These are phyloP conservation scores for Trichoderma atrobrunneum DNA, from an alignment of 2,329 filamentous ascomycete species.

Conservation along the genomic window DNA sequence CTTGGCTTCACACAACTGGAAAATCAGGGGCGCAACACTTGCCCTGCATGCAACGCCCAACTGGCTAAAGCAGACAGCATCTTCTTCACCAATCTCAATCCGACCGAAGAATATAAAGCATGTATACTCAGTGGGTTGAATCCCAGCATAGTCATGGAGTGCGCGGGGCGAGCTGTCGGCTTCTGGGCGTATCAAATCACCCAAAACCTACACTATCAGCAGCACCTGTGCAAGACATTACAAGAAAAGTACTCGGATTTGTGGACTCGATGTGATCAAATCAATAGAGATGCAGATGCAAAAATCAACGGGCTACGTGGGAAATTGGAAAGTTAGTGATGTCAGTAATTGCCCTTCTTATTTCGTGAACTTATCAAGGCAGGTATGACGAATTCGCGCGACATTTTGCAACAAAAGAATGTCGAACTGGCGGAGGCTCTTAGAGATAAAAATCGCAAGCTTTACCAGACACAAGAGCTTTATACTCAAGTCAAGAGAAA, in stretches of 20 bases:
- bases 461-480: slow-evolving; percentile 65
- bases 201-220: slow-evolving; percentile 80
- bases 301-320: slow-evolving; percentile 66
- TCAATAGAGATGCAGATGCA: slow-evolving; percentile 70
- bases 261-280: slow-evolving; percentile 66
- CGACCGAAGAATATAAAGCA: slow-evolving; percentile 86
- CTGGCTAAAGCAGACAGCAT: slow-evolving; percentile 73
- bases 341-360: background rate
- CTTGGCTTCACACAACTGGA: slow-evolving; percentile 55
- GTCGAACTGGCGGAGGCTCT: slow-evolving; percentile 65
- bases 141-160: slow-evolving; percentile 81
- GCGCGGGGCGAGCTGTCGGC: slow-evolving; percentile 70
- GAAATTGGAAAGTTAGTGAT: slow-evolving; percentile 56
- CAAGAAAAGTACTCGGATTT: slow-evolving; percentile 68
- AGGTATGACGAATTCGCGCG: slow-evolving; percentile 60
- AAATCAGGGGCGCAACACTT: slow-evolving; percentile 45
- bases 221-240: slow-evolving; percentile 67
- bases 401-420: slow-evolving; percentile 65
- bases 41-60: slow-evolving; percentile 71
- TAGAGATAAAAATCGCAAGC: slow-evolving; percentile 67
- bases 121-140: slow-evolving; percentile 79
- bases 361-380: slow-evolving; percentile 19
- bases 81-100: slow-evolving; percentile 67
- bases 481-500: slow-evolving; percentile 60
- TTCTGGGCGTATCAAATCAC: slow-evolving; percentile 87